A percentile compares a stretch with the other conserved stretches of the same genome.
Conservation (phyloP, 345 rosid species). For the Syzygium jambos region DNA sequence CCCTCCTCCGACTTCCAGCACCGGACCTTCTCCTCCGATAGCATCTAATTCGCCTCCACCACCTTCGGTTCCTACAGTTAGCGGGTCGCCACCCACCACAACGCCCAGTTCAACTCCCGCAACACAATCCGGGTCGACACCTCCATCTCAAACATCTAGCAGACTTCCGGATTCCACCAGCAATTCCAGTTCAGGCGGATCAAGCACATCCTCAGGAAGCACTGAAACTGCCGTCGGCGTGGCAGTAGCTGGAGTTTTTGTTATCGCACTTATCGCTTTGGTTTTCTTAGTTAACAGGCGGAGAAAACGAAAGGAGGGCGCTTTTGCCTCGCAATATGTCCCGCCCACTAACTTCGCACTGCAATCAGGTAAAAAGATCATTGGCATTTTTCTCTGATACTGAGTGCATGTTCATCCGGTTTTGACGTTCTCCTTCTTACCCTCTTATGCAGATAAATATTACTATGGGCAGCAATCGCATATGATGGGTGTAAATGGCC, state of each 20-base stretch:
- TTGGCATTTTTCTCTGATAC: neutral
- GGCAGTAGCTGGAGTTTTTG: constrained; percentile 35
- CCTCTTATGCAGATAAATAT: constrained; percentile 35
- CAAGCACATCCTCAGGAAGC: constrained; percentile 7
- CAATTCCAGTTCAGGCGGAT: constrained; percentile 13
- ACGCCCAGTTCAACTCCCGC: neutral
- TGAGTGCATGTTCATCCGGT: neutral
- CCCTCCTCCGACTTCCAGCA: constrained; percentile 2
- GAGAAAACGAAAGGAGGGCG: constrained; percentile 27
- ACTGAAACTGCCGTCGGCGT: constrained; percentile 14
- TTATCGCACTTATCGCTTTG: constrained; percentile 42
- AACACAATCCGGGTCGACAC: neutral
- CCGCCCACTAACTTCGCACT: constrained; percentile 37
- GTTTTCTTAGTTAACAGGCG: constrained; percentile 30
- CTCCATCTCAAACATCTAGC: neutral
- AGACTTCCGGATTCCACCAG: neutral
- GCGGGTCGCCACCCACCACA: neutral
- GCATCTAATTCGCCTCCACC: constrained; percentile 5
- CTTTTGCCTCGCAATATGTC: constrained; percentile 21
- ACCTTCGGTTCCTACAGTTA: constrained; percentile 4
- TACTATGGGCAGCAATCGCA: constrained; percentile 32
- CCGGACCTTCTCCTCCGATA: constrained; percentile 22
- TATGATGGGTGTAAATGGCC: constrained; percentile 23
- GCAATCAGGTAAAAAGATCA: constrained; percentile 33
- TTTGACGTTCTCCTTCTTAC: neutral